phyloP scores from a whole-genome alignment of 768 basidiomycete genomes.

The Clitopilus hobsonii region DNA sequence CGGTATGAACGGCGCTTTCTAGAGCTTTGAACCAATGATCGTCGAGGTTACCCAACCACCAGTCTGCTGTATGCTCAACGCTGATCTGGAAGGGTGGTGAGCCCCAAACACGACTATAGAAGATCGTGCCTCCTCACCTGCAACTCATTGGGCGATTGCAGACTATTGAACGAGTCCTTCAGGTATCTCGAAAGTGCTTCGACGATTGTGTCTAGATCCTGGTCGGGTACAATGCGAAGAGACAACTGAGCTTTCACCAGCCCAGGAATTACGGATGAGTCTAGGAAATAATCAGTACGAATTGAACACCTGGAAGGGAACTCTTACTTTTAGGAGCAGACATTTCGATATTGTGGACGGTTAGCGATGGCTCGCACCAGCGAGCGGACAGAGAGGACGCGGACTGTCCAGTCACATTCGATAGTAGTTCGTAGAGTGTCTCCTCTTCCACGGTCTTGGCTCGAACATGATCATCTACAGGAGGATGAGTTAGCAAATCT shows the following conservation, averaged over 20 bases:
- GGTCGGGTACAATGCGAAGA: slow-evolving; percentile 92
- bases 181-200: slow-evolving; percentile 58
- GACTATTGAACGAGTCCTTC: slow-evolving; percentile 45
- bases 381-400: slow-evolving; percentile 67
- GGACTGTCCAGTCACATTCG: slow-evolving; percentile 62
- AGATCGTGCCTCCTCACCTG: slow-evolving; percentile 52
- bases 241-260: slow-evolving; percentile 83
- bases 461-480: slow-evolving; percentile 72
- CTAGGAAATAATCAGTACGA: slow-evolving; percentile 27
- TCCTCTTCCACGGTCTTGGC: slow-evolving; percentile 64
- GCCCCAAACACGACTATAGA: background rate
- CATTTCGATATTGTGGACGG: slow-evolving; percentile 79
- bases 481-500: background rate
- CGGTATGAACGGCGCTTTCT: slow-evolving; percentile 74
- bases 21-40: slow-evolving; percentile 85
- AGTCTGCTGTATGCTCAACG: slow-evolving; percentile 83
- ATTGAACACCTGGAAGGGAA: background rate
- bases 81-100: slow-evolving; percentile 44
- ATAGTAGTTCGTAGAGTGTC: slow-evolving; percentile 62
- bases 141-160: slow-evolving; percentile 69
- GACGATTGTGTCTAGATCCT: slow-evolving; percentile 69
- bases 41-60: slow-evolving; percentile 92
- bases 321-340: slow-evolving; percentile 76
- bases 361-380: slow-evolving; percentile 90
- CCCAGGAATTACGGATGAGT: slow-evolving; percentile 86